phyloP scores from a whole-genome alignment of 164 flowering plant genomes.

The Protea cynaroides region DNA sequence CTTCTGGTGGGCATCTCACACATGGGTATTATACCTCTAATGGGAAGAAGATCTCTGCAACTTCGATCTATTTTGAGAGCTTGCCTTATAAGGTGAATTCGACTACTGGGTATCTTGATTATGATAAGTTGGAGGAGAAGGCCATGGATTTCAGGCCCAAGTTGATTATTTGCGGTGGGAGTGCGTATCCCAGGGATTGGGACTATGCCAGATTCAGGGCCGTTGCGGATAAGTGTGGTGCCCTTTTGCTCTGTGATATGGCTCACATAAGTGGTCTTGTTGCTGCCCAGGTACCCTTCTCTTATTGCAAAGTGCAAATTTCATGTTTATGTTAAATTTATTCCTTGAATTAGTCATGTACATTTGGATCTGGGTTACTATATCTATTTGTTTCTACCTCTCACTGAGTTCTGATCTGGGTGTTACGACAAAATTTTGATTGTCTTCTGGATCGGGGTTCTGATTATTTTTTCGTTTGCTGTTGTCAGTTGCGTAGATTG shows the following conservation, averaged over 20 bases:
- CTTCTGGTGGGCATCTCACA: slow-evolving; percentile 92
- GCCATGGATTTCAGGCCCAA: slow-evolving; percentile 95
- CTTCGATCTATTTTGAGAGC: slow-evolving; percentile 97
- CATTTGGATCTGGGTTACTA: slow-evolving; percentile 10
- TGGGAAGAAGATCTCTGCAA: slow-evolving; percentile 95
- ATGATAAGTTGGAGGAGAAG: slow-evolving; percentile 95
- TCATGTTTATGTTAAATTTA: neutral
- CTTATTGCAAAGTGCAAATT: neutral
- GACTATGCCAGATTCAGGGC: slow-evolving; percentile 68
- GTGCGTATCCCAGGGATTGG: slow-evolving; percentile 97
- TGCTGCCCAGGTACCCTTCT: slow-evolving; percentile 82
- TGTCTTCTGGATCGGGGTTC: neutral
- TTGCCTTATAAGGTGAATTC: slow-evolving; percentile 91
- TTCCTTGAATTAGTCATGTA: neutral
- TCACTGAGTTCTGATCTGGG: neutral
- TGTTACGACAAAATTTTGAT: neutral
- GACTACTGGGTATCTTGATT: slow-evolving; percentile 78
- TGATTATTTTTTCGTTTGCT: neutral
- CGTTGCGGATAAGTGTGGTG: slow-evolving; percentile 88
- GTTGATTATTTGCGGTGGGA: slow-evolving; percentile 93
- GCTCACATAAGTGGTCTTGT: slow-evolving; percentile 99
- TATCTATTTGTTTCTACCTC: neutral
- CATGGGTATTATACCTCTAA: slow-evolving; percentile 95
- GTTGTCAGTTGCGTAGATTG: neutral
- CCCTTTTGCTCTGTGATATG: slow-evolving; percentile 93